Evolutionary conservation across 306 rosid genomes (phyloP), one percentile per base, ranked within the genome.

Genomic region (Dalbergia cochinchinensis): DNA sequence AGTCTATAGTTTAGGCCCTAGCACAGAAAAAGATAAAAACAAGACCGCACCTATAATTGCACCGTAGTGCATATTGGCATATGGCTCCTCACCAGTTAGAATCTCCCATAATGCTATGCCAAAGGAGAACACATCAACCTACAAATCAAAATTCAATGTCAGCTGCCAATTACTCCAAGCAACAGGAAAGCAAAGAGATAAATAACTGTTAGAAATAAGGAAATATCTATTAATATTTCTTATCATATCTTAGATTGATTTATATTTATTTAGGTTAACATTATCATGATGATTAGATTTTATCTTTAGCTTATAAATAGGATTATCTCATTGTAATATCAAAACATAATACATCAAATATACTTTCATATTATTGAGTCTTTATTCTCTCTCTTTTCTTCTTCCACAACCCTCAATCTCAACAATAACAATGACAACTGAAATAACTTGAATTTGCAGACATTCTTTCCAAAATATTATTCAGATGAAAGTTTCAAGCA

Each of bases 51-150:
- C 97, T 83, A 94, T 94, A 69, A 94, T 94, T 66, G 93, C 98
- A 72, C 97, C 98, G 67, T 92, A 94, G 82, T 92, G 98, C 98
- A 94, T 94, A 84, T 94, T 92, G 79, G 97, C 98, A 60, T 94
- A 94, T 5, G 98, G 98, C 87, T 94, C 98, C 85, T 94, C 97
- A 33, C 98, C 94, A 0, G 97, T 94, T 69, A 94, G 94, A 86
- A 94, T 92, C 87, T 94, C 98, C 98, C 98, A 94, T 31, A 94
- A 69, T 57, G 92, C 97, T 48, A 94, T 92, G 45, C 98, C 98
- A 69, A 94, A 94, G 53, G 98, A 94, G 90, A 94, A 94, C 47
- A 92, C 91, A 58, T 94, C 97, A 82, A 94, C 98, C 98, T 94
- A 83, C 74, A 71, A 11, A 74, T 73, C 44, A 73, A 76, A 78